Conservation (phyloP, 768 basidiomycete genomes). For the Amanita pseudoporphyria region DNA sequence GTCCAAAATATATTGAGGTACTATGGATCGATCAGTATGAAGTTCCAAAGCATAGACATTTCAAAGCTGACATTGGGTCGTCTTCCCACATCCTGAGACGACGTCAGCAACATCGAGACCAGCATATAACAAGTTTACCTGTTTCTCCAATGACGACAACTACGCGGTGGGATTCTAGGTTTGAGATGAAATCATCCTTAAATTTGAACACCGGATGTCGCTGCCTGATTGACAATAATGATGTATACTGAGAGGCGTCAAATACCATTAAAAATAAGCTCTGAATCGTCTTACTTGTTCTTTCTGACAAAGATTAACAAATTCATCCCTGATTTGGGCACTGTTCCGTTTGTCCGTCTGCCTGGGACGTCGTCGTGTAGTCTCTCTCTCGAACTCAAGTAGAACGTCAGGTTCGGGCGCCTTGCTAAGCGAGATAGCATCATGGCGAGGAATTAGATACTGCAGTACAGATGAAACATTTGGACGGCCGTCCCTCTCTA, state of each 20-base stretch:
- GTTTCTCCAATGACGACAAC: constrained; percentile 89
- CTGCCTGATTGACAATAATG: constrained; percentile 45
- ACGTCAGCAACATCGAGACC: background rate
- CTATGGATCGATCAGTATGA: constrained; percentile 22
- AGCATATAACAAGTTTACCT: constrained; percentile 29
- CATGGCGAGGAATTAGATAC: constrained; percentile 37
- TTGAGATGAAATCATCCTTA: constrained; percentile 49
- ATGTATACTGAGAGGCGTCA: constrained; percentile 30
- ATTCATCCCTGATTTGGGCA: constrained; percentile 40
- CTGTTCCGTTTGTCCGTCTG: constrained; percentile 29
- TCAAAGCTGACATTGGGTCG: constrained; percentile 57
- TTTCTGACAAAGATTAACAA: constrained; percentile 34
- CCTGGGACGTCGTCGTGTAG: background rate
- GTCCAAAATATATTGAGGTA: constrained; percentile 88
- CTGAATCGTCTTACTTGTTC: constrained; percentile 20
- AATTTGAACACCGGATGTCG: constrained; percentile 72
- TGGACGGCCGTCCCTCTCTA: constrained; percentile 68
- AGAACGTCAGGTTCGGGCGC: background rate
- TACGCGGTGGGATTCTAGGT: constrained; percentile 50
- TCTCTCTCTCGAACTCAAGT: background rate
- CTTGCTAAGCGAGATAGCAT: background rate
- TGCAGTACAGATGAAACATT: constrained; percentile 59
- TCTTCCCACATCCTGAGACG: constrained; percentile 76
- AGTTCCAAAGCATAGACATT: background rate
- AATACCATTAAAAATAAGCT: background rate